Percentiles rank a stretch among this genome's conserved stretches.
Evolutionary conservation across 805 yeast genomes (phyloP).

Genomic region (Naumovozyma baii): DNA sequence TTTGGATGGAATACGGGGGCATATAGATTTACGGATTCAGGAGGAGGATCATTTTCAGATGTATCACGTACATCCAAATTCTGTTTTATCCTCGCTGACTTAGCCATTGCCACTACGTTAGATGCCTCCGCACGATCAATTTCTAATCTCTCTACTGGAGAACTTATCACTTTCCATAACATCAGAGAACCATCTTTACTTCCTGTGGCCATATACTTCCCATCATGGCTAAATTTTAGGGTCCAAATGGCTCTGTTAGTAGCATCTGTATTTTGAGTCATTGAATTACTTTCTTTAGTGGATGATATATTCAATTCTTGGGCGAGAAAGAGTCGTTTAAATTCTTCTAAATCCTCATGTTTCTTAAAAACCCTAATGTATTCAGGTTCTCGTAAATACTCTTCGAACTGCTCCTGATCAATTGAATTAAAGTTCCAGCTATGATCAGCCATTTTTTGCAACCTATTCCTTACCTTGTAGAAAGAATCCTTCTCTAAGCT

Average conservation of each 20-base stretch:
- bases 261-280: conserved; percentile 2
- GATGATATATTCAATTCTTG: conserved; percentile 40
- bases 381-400: conserved; percentile 43
- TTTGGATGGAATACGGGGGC: conserved; percentile 72
- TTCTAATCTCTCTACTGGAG: conserved; percentile 58
- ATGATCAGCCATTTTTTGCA: neutral
- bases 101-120: conserved; percentile 5
- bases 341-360: conserved; percentile 37
- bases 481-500: neutral
- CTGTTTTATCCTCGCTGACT: conserved; percentile 1
- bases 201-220: conserved; percentile 74
- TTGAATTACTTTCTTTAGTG: neutral
- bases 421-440: conserved; percentile 16
- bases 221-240: conserved; percentile 67
- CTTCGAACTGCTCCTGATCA: conserved; percentile 32
- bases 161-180: conserved; percentile 72
- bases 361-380: conserved; percentile 43
- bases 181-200: conserved; percentile 63
- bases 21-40: conserved; percentile 23
- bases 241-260: conserved; percentile 50
- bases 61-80: neutral
- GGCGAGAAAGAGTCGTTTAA: conserved; percentile 50
- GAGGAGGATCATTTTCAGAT: neutral
- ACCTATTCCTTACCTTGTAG: neutral
- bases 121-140: conserved; percentile 17